phyloP scores from a whole-genome alignment of 2,329 filamentous ascomycete genomes.

The Aureobasidium lini region DNA sequence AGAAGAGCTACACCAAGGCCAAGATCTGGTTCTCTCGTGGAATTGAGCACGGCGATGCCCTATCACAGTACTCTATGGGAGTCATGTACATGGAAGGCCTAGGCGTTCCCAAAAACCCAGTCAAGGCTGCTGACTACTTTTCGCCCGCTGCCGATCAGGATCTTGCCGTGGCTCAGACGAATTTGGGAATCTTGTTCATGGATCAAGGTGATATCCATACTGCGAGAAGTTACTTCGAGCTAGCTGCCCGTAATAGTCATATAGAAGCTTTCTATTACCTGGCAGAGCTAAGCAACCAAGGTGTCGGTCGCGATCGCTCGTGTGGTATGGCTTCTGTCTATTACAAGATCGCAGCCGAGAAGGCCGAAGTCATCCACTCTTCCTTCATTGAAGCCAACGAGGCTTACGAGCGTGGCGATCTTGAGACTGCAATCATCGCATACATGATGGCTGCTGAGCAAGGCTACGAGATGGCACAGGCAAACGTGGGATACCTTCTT shows the following conservation, averaged over 20 bases:
- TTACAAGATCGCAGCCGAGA: slow-evolving; percentile 83
- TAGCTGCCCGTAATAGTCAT: slow-evolving; percentile 72
- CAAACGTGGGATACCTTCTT: slow-evolving; percentile 80
- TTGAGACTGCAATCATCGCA: slow-evolving; percentile 69
- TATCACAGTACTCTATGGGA: slow-evolving; percentile 78
- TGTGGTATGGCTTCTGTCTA: slow-evolving; percentile 72
- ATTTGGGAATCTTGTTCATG: slow-evolving; percentile 74
- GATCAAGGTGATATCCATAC: slow-evolving; percentile 79
- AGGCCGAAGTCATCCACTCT: slow-evolving; percentile 78
- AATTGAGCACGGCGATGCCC: slow-evolving; percentile 64
- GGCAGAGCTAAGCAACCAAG: slow-evolving; percentile 75
- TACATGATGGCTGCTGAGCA: slow-evolving; percentile 88
- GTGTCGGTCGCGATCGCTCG: slow-evolving; percentile 69
- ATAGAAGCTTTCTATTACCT: slow-evolving; percentile 90
- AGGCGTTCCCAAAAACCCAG: slow-evolving; percentile 61
- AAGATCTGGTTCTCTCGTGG: slow-evolving; percentile 79
- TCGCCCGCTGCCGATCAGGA: slow-evolving; percentile 75
- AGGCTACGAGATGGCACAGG: slow-evolving; percentile 81
- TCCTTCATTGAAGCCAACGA: slow-evolving; percentile 77
- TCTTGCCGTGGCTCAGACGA: slow-evolving; percentile 70
- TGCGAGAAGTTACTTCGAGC: slow-evolving; percentile 79
- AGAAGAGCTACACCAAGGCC: slow-evolving; percentile 70
- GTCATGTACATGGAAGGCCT: slow-evolving; percentile 76
- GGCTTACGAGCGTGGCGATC: slow-evolving; percentile 71
- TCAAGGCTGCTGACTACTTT: slow-evolving; percentile 67